A percentile compares a stretch with the other conserved stretches of the same genome.
phyloP scores from a whole-genome alignment of 768 basidiomycete species.

The Phanerochaete sordida region DNA sequence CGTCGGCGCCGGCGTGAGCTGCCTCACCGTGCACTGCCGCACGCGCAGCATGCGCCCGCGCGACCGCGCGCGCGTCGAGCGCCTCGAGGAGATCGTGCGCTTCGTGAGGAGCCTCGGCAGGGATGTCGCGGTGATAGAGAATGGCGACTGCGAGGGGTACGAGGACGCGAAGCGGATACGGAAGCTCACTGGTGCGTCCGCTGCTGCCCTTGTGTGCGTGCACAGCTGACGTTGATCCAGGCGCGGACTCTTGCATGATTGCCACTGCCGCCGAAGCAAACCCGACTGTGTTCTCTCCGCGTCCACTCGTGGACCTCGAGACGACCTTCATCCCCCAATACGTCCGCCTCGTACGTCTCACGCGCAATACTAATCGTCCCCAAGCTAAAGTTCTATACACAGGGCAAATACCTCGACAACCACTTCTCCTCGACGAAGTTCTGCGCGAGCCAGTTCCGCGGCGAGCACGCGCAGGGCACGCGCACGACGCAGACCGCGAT shows the following conservation, averaged over 20 bases:
- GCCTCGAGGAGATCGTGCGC: slow-evolving; percentile 82
- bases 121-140: slow-evolving; percentile 87
- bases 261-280: slow-evolving; percentile 94
- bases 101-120: slow-evolving; percentile 72
- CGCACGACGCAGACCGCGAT: slow-evolving; percentile 59
- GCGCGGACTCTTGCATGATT: slow-evolving; percentile 92
- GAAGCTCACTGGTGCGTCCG: slow-evolving; percentile 61
- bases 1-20: slow-evolving; percentile 81
- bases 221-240: slow-evolving; percentile 28
- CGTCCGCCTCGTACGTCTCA: slow-evolving; percentile 57
- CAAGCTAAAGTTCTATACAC: slow-evolving; percentile 4
- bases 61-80: slow-evolving; percentile 73
- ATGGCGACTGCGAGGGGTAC: slow-evolving; percentile 85
- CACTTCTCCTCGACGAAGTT: slow-evolving; percentile 87
- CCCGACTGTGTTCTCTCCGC: slow-evolving; percentile 79
- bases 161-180: slow-evolving; percentile 77
- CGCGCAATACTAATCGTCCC: not conserved
- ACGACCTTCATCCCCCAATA: slow-evolving; percentile 67
- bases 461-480: slow-evolving; percentile 48
- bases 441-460: slow-evolving; percentile 80
- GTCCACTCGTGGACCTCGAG: slow-evolving; percentile 66
- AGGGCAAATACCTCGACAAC: slow-evolving; percentile 76
- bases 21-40: slow-evolving; percentile 92
- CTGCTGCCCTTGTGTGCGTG: not conserved
- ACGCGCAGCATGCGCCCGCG: slow-evolving; percentile 87